Percentiles rank a stretch among this genome's conserved stretches.
phyloP scores from a whole-genome alignment of 352 stramenopile species.

The Phytopythium mirpurense region DNA sequence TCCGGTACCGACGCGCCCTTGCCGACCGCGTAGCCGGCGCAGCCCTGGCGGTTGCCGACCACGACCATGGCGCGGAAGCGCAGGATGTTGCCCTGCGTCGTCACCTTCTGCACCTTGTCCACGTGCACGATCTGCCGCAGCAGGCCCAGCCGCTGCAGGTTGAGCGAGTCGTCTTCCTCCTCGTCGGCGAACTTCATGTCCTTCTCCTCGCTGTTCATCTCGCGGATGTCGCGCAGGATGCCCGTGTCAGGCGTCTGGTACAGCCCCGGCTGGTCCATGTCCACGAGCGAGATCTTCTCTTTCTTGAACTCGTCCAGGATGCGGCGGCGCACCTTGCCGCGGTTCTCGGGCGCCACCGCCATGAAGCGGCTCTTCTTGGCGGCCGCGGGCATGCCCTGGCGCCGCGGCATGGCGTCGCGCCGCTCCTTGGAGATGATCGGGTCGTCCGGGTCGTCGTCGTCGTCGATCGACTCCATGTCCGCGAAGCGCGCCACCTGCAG shows the following conservation, averaged over 20 bases:
- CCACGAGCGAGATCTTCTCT: conserved; percentile 54
- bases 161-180: conserved; percentile 53
- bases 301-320: conserved; percentile 81
- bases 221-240: conserved; percentile 55
- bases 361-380: conserved; percentile 77
- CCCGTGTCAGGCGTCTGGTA: conserved; percentile 57
- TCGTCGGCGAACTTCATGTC: conserved; percentile 67
- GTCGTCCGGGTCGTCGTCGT: conserved; percentile 64
- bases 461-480: conserved; percentile 51
- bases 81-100: conserved; percentile 89
- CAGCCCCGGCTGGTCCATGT: conserved; percentile 33
- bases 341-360: conserved; percentile 64
- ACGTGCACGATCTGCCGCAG: conserved; percentile 81
- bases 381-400: conserved; percentile 69
- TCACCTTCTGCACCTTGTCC: conserved; percentile 86
- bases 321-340: conserved; percentile 66
- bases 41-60: conserved; percentile 91
- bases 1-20: conserved; percentile 87
- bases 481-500: conserved; percentile 39
- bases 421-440: conserved; percentile 70
- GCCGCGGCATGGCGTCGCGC: conserved; percentile 45
- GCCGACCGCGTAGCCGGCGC: conserved; percentile 91
- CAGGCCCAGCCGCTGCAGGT: conserved; percentile 62
- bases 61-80: conserved; percentile 92
- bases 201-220: conserved; percentile 63